Evolutionary conservation across 2,329 filamentous ascomycete species (phyloP), one percentile per base, ranked within the genome.

Genomic region (Nemania sp.): DNA sequence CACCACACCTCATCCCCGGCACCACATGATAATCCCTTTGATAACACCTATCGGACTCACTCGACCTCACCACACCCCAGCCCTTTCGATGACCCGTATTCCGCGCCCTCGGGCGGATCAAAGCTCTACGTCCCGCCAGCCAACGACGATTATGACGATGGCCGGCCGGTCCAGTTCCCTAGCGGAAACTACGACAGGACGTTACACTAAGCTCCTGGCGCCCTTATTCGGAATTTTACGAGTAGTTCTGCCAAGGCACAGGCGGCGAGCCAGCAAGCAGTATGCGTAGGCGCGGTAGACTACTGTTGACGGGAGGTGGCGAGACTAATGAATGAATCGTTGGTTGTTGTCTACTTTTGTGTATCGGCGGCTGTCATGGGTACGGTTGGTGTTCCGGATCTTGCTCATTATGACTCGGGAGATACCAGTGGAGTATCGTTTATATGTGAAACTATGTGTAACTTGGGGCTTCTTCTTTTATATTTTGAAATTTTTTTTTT

Each of bases 121-220:
- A 70, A 67, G 29, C 66, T 71, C 60, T 82, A 77, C 64, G 76
- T 72, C 42, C 75, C 75, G 7, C 77, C 77, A 5, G 74, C 76
- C 1, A 75, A 76, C 4, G 76, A 79, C 18, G 76, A 77, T 29
- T 82, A 80, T 63, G 77, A 80, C 48, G 78, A 81, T 54, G 73
- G 77, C 53, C 70, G 72, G 60, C 81, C 83, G 0, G 81, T 76
- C 18, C 79, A 82, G 55, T 88, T 88, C 70, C 85, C 86, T 2
- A 73, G 75, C 18, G 86, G 72, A 37, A 81, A 86, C 69, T 88
- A 88, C 70, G 82, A 86, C 68, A 78, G 82, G 62, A 79, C 77
- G 57, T 70, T 76, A 61, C 76, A 74, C 69, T 75, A 65, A 68
- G 57, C 43, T 13, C n/a, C 20, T 12, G 17, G 32, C 25, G 9